Base-by-base conservation (phyloP, 441 rosid species). In the Euphorbia schlechtendalii region DNA sequence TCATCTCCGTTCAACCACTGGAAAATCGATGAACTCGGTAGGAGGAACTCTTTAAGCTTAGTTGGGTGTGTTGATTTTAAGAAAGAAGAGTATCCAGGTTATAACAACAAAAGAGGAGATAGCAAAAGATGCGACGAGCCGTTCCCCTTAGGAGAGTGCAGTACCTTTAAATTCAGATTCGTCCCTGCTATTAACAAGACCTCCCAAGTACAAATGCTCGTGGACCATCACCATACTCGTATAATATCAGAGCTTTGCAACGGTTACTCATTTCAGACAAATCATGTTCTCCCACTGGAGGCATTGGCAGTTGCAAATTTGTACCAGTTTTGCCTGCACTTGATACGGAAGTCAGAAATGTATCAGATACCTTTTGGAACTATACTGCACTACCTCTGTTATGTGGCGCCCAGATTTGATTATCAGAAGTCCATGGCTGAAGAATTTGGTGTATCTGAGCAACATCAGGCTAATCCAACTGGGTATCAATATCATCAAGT, bases 101-200 rank as follows among this genome's bases (percentile, higher is more conserved):
- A 88, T 68, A 70, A 69, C 55, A 74, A 84, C 34, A 86, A 86
- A 74, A 83, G 80, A 58, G 88, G 96, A 43, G 76, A 74, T 73
- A 78, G 80, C 18, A 5, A 9, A 0, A 77, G 72, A 63, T 78
- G 90, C 49, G 88, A 88, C 75, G 8, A 46, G 24, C 61, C 78
- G 59, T 88, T 86, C 55, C 69, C 14, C 30, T 71, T 86, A 64
- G 86, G 83, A 52, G 52, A 65, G 9, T 80, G 84, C 61, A 67
- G 77, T 62, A 84, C 83, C 72, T 84, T 81, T 80, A 82, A 73
- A 64, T 86, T 84, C 61, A 46, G 52, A 52, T 64, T 81, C 34
- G 66, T 11, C 25, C 49, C 30, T n/a, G 32, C 65, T 2, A 66
- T 60, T 61, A 76, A 73, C 64, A 77, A 6, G 66, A 75, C 36